phyloP scores from a whole-genome alignment of 148 eudicot species.

The Rhododendron simsii region DNA sequence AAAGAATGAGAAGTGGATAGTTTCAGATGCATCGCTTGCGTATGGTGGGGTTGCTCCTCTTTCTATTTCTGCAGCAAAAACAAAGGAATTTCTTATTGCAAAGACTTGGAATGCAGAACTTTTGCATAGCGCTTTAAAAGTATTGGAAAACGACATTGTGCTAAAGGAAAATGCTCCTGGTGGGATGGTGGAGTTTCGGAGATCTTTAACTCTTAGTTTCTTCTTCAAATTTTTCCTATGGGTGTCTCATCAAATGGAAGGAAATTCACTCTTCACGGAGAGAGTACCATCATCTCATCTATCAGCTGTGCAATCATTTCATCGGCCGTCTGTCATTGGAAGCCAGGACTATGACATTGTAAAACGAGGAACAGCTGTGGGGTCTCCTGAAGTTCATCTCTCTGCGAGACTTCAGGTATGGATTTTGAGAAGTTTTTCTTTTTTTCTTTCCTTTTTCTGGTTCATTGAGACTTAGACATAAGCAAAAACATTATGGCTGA shows the following conservation, averaged over 20 bases:
- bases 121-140: slow-evolving; percentile 51
- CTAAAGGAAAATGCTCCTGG: slow-evolving; percentile 94
- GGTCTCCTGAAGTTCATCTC: slow-evolving; percentile 92
- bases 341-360: slow-evolving; percentile 78
- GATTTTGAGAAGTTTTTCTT: not conserved
- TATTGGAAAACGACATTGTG: slow-evolving; percentile 64
- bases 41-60: slow-evolving; percentile 94
- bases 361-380: slow-evolving; percentile 87
- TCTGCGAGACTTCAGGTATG: slow-evolving; percentile 89
- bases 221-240: slow-evolving; percentile 86
- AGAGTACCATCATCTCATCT: slow-evolving; percentile 53
- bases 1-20: slow-evolving; percentile 61
- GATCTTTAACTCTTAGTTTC: slow-evolving; percentile 75
- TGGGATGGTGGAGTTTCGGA: slow-evolving; percentile 97
- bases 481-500: not conserved
- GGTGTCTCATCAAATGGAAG: slow-evolving; percentile 74
- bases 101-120: slow-evolving; percentile 75
- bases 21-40: slow-evolving; percentile 83
- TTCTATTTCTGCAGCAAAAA: slow-evolving; percentile 61
- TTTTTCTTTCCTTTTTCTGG: not conserved
- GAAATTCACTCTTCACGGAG: slow-evolving; percentile 35
- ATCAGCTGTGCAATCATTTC: slow-evolving; percentile 64
- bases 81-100: slow-evolving; percentile 58
- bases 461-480: not conserved
- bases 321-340: slow-evolving; percentile 66